Conservation (phyloP, 179 eudicot genomes). For the Corrigiola litoralis region DNA sequence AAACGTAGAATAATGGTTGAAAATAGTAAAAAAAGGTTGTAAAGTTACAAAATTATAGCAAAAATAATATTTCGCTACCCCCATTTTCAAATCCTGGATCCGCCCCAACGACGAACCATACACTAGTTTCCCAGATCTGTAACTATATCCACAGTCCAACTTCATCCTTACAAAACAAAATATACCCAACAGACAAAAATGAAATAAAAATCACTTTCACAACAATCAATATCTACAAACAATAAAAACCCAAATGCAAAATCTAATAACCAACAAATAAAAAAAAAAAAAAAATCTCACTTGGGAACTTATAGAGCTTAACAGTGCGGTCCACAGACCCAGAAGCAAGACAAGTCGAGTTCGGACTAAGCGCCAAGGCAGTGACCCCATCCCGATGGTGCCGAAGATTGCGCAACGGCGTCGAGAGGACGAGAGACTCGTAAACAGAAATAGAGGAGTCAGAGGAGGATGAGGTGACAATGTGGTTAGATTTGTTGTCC, state of each 20-base stretch:
- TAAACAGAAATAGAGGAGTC: slow-evolving; percentile 62
- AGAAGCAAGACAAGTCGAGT: slow-evolving; percentile 92
- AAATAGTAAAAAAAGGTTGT: too few species aligned
- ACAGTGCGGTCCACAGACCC: slow-evolving; percentile 83
- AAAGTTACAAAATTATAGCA: too few species aligned
- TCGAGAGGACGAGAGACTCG: slow-evolving; percentile 45
- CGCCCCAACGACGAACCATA: too few species aligned
- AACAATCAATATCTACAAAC: neutral
- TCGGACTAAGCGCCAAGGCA: slow-evolving; percentile 74
- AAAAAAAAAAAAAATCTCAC: slow-evolving; percentile 24
- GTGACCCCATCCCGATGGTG: slow-evolving; percentile 84
- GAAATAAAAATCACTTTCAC: neutral
- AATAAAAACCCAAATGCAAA: neutral
- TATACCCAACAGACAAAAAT: neutral
- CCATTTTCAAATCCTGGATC: too few species aligned
- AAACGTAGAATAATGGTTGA: too few species aligned
- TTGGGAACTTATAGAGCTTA: slow-evolving; percentile 91
- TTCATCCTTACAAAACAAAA: too few species aligned
- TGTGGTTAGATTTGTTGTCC: slow-evolving; percentile 56
- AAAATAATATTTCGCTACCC: too few species aligned
- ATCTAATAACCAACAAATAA: neutral
- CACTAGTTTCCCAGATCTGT: too few species aligned
- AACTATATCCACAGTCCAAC: too few species aligned
- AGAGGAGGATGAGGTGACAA: slow-evolving; percentile 72
- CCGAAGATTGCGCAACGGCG: slow-evolving; percentile 40